phyloP scores from a whole-genome alignment of 2,329 filamentous ascomycete species.

The Microdochium paspali region DNA sequence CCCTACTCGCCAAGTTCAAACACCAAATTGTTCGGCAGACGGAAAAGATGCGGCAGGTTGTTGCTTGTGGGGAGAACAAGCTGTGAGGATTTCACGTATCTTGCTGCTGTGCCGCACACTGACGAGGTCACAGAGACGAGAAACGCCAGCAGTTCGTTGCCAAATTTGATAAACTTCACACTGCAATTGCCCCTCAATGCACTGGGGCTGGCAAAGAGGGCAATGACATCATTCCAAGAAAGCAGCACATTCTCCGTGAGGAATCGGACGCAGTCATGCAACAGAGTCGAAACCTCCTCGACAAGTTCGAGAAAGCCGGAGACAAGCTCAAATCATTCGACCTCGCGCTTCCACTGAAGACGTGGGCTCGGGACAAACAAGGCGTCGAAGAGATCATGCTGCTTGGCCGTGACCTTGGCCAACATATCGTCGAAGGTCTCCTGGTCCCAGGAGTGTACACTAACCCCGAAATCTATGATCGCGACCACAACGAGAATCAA shows the following conservation, averaged over 20 bases:
- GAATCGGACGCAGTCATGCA: constrained; percentile 11
- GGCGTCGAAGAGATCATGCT: constrained; percentile 20
- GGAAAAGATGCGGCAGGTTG: background rate
- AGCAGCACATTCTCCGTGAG: constrained; percentile 12
- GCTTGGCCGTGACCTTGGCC: constrained; percentile 20
- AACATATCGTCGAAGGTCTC: constrained; percentile 15
- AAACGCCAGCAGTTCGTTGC: background rate
- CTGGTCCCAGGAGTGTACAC: constrained; percentile 10
- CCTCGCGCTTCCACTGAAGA: constrained; percentile 13
- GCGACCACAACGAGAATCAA: constrained; percentile 12
- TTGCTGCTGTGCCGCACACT: background rate
- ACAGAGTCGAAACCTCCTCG: constrained; percentile 15
- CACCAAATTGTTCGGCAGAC: background rate
- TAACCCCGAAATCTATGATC: constrained; percentile 6
- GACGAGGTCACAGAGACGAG: background rate
- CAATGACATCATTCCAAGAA: constrained; percentile 7
- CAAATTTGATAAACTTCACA: background rate
- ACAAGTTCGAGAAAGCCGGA: constrained; percentile 17
- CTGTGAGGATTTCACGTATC: background rate
- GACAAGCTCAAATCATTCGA: constrained; percentile 12
- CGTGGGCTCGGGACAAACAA: constrained; percentile 23
- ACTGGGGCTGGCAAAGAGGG: background rate
- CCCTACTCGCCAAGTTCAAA: background rate
- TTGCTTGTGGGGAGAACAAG: background rate
- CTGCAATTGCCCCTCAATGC: background rate